Conservation (phyloP, 108 stramenopile genomes). For the Stephanodiscus minutulus region DNA sequence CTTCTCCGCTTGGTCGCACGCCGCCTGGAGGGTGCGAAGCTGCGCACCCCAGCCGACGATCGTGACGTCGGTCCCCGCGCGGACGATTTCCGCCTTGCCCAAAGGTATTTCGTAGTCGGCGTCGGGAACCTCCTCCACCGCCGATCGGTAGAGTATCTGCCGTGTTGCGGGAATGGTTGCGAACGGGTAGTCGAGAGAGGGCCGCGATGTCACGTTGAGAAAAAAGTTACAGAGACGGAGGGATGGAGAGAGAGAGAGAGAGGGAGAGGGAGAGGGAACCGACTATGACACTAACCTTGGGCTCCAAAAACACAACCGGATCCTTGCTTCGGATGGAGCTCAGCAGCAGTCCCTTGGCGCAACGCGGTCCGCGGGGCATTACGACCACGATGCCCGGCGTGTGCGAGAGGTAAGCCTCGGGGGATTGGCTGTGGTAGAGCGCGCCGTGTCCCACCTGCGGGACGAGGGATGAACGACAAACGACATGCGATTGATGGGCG, state of each 20-base stretch:
- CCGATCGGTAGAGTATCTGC: slow-evolving; percentile 90
- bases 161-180: neutral
- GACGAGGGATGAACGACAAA: neutral
- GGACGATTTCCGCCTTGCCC: slow-evolving; percentile 90
- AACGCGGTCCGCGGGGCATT: slow-evolving; percentile 91
- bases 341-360: slow-evolving; percentile 94
- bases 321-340: slow-evolving; percentile 89
- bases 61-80: slow-evolving; percentile 90
- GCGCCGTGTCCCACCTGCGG: slow-evolving; percentile 72
- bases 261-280: neutral
- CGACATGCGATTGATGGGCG: neutral
- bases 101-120: slow-evolving; percentile 93
- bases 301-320: slow-evolving; percentile 97
- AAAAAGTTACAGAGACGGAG: neutral
- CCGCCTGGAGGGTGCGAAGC: slow-evolving; percentile 72
- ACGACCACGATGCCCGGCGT: slow-evolving; percentile 96
- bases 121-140: slow-evolving; percentile 94
- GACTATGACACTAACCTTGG: slow-evolving; percentile 64
- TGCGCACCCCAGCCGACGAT: slow-evolving; percentile 94
- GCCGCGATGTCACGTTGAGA: neutral
- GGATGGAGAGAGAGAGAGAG: neutral
- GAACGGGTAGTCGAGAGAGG: too few relatives aligned
- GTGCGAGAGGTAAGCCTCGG: slow-evolving; percentile 94
- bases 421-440: slow-evolving; percentile 96
- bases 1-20: slow-evolving; percentile 76